Evolutionary conservation across 2,329 filamentous ascomycete genomes (phyloP).

Genomic region (Phyllosticta paracitricarpa): DNA sequence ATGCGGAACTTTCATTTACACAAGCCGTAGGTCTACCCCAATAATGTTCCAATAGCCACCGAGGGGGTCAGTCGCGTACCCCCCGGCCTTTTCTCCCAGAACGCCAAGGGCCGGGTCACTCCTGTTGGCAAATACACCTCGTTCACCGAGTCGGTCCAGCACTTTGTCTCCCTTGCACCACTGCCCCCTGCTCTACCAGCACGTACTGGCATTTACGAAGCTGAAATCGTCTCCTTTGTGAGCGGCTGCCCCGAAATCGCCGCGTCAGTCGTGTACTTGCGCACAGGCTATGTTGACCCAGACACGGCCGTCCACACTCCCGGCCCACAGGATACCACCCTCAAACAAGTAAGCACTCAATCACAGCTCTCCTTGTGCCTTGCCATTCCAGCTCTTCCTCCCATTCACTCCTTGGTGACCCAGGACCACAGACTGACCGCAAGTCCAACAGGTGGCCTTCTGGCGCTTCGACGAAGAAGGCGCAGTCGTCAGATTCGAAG

Average conservation of each 20-base stretch:
- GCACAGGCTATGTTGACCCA: neutral
- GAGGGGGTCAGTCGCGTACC: conserved; percentile 28
- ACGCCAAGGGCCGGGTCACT: conserved; percentile 31
- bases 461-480: conserved; percentile 38
- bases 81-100: conserved; percentile 27
- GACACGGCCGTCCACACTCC: neutral
- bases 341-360: neutral
- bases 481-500: conserved; percentile 34
- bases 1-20: neutral
- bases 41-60: conserved; percentile 28
- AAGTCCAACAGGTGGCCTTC: conserved; percentile 26
- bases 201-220: conserved; percentile 16
- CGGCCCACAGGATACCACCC: neutral
- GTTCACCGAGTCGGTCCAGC: conserved; percentile 35
- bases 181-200: conserved; percentile 20
- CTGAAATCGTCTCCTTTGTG: conserved; percentile 22
- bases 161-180: conserved; percentile 36
- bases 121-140: conserved; percentile 34
- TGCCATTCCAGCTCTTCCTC: too few species aligned
- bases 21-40: conserved; percentile 22
- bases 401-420: too few species aligned
- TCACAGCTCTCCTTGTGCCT: neutral
- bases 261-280: conserved; percentile 29
- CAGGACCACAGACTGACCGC: too few species aligned
- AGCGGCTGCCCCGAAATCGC: conserved; percentile 28